A percentile compares a stretch with the other conserved stretches of the same genome.
Evolutionary conservation across 1,284 basidiomycete genomes (phyloP).

Genomic region (Fomitopsis schrenkii): DNA sequence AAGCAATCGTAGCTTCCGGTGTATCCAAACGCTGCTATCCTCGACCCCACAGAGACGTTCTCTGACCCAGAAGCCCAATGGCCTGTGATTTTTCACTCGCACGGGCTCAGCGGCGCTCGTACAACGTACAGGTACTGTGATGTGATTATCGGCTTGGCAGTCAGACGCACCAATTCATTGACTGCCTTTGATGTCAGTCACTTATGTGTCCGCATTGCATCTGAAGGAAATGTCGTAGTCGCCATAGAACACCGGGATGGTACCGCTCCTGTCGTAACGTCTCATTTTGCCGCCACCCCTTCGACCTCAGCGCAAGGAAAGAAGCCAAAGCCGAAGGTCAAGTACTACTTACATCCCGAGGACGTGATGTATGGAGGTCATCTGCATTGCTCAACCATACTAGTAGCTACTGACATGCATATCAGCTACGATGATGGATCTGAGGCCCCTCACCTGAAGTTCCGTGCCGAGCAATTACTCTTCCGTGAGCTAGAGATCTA

Average conservation of each 20-base stretch:
- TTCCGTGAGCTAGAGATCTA: constrained; percentile 68
- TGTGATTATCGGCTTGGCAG: too few relatives aligned
- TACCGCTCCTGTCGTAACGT: constrained; percentile 47
- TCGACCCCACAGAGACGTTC: constrained; percentile 29
- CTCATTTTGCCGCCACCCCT: constrained; percentile 20
- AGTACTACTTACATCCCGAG: constrained; percentile 20
- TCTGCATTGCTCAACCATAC: background rate
- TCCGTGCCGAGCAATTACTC: constrained; percentile 58
- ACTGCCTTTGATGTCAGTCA: constrained; percentile 40
- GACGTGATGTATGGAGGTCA: constrained; percentile 20
- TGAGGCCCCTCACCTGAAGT: constrained; percentile 8
- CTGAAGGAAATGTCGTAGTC: constrained; percentile 72
- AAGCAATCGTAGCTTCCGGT: constrained; percentile 47
- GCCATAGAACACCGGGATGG: constrained; percentile 80
- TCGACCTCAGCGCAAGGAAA: background rate
- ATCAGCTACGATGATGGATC: constrained; percentile 8
- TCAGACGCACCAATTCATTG: background rate
- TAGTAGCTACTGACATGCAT: background rate
- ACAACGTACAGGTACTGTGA: constrained; percentile 64
- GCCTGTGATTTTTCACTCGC: constrained; percentile 78
- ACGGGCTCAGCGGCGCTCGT: constrained; percentile 74
- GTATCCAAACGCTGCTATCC: constrained; percentile 50
- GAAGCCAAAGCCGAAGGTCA: constrained; percentile 18
- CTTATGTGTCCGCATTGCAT: constrained; percentile 64
- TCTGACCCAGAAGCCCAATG: constrained; percentile 32